Evolutionary conservation across 306 rosid genomes (phyloP), one percentile per base, ranked within the genome.

Genomic region (Arachis stenosperma): DNA sequence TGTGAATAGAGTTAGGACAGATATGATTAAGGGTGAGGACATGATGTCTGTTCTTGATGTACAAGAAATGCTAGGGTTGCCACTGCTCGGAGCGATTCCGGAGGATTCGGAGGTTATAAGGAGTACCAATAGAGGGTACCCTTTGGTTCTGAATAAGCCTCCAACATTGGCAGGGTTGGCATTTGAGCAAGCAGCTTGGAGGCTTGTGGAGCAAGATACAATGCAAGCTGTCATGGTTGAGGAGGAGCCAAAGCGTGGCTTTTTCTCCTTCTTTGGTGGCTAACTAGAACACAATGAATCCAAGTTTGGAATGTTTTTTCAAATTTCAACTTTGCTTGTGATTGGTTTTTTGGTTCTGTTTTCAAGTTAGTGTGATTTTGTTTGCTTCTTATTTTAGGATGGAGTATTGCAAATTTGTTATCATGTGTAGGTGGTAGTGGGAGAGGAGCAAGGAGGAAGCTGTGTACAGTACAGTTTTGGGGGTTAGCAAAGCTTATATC

Each of bases 121-220:
- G 14, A 95, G 99, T 79, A 95, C 99, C 7, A 95, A 95, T 33
- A 82, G 98, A 77, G 99, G 99, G 63, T 87, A 84, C 61, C 99
- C 99, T 39, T 75, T 91, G 65, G 98, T 95, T 30, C 66, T 95
- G 84, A 91, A 95, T 68, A 89, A 84, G 77, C 99, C 99, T 9
- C 99, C 99, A 0, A 90, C 99, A 5, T 81, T 95, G 88, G 99
- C 99, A 0, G 99, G 98, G 0, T 74, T 95, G 84, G 96, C 99
- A 9, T 95, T 95, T 64, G 98, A 95, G 83, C 99, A 91, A 76
- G 99, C 99, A 0, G 99, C 99, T 0, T 95, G 99, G 99, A 87
- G 99, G 76, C 98, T 95, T 58, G 98, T 95, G 12, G 98, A 95
- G 83, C 99, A 91, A 80, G 99, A 95, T 77, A 91, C 81, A 27